Base-by-base conservation (phyloP, 2,329 filamentous ascomycete species). In the Colletotrichum phormii region DNA sequence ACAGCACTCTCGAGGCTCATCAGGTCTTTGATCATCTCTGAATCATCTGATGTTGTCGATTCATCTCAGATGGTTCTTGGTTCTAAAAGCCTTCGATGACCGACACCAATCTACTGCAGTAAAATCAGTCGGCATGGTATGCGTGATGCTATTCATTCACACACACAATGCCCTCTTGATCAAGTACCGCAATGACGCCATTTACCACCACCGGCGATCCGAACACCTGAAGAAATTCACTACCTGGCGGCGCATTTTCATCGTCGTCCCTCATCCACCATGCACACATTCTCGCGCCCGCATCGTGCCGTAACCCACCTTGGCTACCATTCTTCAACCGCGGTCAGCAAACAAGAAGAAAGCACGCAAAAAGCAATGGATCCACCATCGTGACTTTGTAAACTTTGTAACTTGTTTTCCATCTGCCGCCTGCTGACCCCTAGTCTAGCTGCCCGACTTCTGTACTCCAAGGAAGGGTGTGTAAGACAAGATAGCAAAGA, bases 271-370 rank as follows among this genome's bases (percentile, higher is more conserved):
- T 49, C 8, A 18, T 11, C n/a, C 35, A 29, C 29, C 29, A 15
- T 29, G 37, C 37, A 42, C 37, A 15, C 15, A 42, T 42, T 42
- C 37, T 42, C 37, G 37, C 49, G 51, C 51, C 42, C n/a, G 60
- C 46, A 22, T 35, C 49, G 29, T 68, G 58, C 64, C 58, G 69
- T 51, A 51, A 59, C 42, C 64, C 69, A 68, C 46, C 37, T 63
- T 72, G 64, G 68, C 22, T n/a, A n/a, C 26, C 24, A 7, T 15
- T 26, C 59, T 31, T 29, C 58, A 51, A 51, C 42, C 60, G 60
- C 60, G 37, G 55, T 15, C 59, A 49, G 12, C n/a, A 46, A 31
- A n/a, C 13, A 22, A 12, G 12, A 22, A 42, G 15, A 60, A 67
- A 57, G 55, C 68, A 57, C 57, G 46, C 35, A 59, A 55, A 37